phyloP scores from a whole-genome alignment of 306 rosid genomes.

The Delonix regia region DNA sequence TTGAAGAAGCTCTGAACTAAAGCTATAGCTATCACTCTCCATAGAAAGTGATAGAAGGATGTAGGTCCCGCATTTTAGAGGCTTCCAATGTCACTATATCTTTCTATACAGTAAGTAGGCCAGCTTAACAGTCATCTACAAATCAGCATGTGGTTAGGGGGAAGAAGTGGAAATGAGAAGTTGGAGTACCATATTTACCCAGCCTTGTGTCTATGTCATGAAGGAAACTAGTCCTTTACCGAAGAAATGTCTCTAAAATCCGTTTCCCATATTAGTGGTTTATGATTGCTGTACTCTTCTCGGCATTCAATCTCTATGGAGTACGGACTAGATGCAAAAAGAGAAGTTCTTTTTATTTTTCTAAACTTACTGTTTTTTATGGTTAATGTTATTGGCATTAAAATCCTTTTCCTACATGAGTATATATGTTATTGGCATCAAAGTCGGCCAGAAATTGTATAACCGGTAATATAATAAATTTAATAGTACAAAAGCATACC shows the following conservation, averaged over 20 bases:
- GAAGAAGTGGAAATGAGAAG: neutral
- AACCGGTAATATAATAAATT: too few species aligned
- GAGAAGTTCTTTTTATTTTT: neutral
- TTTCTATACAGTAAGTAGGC: neutral
- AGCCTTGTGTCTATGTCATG: neutral
- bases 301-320: neutral
- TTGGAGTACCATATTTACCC: neutral
- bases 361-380: neutral
- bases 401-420: neutral
- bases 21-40: slow-evolving; percentile 1
- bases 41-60: neutral
- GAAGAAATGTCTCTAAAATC: neutral
- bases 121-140: neutral
- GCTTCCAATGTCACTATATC: neutral
- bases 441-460: too few species aligned
- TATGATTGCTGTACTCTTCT: neutral
- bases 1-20: slow-evolving; percentile 59
- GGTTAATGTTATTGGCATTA: neutral
- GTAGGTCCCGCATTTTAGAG: neutral
- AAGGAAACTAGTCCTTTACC: neutral
- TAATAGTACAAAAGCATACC: neutral
- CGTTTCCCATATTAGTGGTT: neutral
- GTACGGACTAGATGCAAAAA: neutral
- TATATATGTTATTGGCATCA: neutral
- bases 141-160: neutral